Conservation (phyloP, 2,329 filamentous ascomycete species). For the Zymoseptoria ardabiliae region DNA sequence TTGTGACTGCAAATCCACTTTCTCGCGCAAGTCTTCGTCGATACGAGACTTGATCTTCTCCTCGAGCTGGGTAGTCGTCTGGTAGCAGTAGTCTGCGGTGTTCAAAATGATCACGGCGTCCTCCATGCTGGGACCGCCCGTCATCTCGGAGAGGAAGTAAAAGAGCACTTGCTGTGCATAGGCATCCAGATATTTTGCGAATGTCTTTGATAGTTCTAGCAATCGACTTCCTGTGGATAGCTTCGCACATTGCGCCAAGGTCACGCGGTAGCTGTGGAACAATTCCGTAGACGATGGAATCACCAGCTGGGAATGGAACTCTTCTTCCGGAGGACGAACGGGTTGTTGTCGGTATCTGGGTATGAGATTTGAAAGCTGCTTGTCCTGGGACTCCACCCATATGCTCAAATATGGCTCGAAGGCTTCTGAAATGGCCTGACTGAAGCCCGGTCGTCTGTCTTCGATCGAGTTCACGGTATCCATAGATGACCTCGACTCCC, state of each 20-base stretch:
- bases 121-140: slow-evolving; percentile 56
- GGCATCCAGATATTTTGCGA: slow-evolving; percentile 89
- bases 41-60: slow-evolving; percentile 90
- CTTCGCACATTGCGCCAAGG: slow-evolving; percentile 89
- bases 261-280: slow-evolving; percentile 93
- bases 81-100: slow-evolving; percentile 95
- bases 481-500: slow-evolving; percentile 62
- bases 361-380: slow-evolving; percentile 73
- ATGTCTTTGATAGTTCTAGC: slow-evolving; percentile 73
- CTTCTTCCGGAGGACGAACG: slow-evolving; percentile 73
- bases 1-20: slow-evolving; percentile 84
- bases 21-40: slow-evolving; percentile 65
- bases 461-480: slow-evolving; percentile 73
- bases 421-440: slow-evolving; percentile 86
- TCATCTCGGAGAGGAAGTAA: slow-evolving; percentile 57
- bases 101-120: slow-evolving; percentile 84
- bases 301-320: slow-evolving; percentile 83
- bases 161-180: slow-evolving; percentile 91
- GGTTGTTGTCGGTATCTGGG: slow-evolving; percentile 81
- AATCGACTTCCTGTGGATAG: slow-evolving; percentile 84
- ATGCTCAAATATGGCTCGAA: slow-evolving; percentile 96
- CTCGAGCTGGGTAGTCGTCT: slow-evolving; percentile 85
- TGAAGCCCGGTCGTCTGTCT: slow-evolving; percentile 69
- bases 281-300: slow-evolving; percentile 91
- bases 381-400: slow-evolving; percentile 96